These are phyloP conservation scores for Trypanosoma rangeli DNA, from an alignment of 208 protist species.

Conservation along the genomic window DNA sequence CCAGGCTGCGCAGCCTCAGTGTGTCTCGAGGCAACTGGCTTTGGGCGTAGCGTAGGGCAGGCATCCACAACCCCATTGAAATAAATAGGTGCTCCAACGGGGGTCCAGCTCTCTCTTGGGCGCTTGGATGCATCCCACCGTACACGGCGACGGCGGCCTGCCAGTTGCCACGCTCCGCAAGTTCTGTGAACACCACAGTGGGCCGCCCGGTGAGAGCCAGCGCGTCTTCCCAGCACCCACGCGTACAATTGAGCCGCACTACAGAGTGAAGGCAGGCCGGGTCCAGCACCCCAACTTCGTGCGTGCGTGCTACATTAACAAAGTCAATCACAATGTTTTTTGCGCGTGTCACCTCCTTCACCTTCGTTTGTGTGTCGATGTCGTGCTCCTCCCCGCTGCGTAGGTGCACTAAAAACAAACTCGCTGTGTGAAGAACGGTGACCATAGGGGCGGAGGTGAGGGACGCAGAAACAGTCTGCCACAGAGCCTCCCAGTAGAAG, in stretches of 20 bases:
- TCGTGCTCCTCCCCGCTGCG: neutral
- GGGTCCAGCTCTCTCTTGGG: constrained; percentile 7
- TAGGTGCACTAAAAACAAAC: constrained; percentile 11
- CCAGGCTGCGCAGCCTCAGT: constrained; percentile 11
- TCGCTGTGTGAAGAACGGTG: constrained; percentile 5
- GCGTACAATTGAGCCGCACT: constrained; percentile 11
- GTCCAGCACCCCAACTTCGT: neutral
- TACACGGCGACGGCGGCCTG: constrained; percentile 20
- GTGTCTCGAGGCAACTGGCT: constrained; percentile 12
- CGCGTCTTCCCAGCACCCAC: constrained; percentile 28
- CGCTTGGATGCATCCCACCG: constrained; percentile 11
- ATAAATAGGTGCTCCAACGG: constrained; percentile 29
- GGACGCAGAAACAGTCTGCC: constrained; percentile 5
- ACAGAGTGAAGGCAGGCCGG: constrained; percentile 1
- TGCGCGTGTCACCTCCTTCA: constrained; percentile 1
- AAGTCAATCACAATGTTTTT: constrained; percentile 2
- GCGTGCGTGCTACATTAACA: neutral
- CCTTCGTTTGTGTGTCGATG: neutral
- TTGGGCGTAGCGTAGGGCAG: constrained; percentile 23
- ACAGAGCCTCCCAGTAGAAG: constrained; percentile 20
- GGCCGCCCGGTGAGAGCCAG: constrained; percentile 7
- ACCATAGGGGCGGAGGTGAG: constrained; percentile 3
- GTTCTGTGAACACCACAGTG: constrained; percentile 19
- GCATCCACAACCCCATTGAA: constrained; percentile 18
- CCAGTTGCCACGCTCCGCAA: constrained; percentile 13